Conservation (phyloP, 352 stramenopile genomes). For the Elongisporangium senticosum region DNA sequence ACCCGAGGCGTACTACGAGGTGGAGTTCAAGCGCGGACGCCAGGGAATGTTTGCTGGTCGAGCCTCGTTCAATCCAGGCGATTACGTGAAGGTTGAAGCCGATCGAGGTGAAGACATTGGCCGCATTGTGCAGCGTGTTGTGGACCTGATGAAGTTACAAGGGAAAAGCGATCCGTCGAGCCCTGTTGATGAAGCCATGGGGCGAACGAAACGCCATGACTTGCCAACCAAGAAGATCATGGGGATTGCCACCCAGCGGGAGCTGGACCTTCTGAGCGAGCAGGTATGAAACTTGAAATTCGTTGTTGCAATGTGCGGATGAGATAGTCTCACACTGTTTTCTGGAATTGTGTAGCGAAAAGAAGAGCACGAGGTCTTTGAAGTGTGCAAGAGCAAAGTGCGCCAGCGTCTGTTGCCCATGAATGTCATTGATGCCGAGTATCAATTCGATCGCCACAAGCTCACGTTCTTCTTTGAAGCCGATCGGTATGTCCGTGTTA, state of each 20-base stretch:
- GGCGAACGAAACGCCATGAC: conserved; percentile 60
- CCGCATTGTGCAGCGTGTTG: conserved; percentile 86
- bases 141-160: conserved; percentile 76
- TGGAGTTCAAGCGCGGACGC: conserved; percentile 95
- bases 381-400: conserved; percentile 95
- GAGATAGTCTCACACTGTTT: not conserved
- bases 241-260: conserved; percentile 87
- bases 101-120: conserved; percentile 97
- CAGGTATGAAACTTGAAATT: conserved; percentile 39
- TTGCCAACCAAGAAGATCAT: conserved; percentile 90
- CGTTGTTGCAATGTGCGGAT: not conserved
- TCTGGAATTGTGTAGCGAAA: conserved; percentile 47
- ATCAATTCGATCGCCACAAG: conserved; percentile 98
- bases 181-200: conserved; percentile 32
- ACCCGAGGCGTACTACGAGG: conserved; percentile 87
- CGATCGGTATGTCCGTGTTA: conserved; percentile 62
- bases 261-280: conserved; percentile 88
- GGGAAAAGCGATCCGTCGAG: conserved; percentile 20
- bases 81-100: conserved; percentile 96
- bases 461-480: conserved; percentile 99
- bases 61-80: conserved; percentile 85
- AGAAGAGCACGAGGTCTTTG: conserved; percentile 94
- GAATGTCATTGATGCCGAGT: conserved; percentile 97
- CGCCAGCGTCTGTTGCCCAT: conserved; percentile 92
- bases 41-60: conserved; percentile 88